These are phyloP conservation scores for Amphirosellinia nigrospora DNA, from an alignment of 495 filamentous ascomycete species.

Conservation along the genomic window DNA sequence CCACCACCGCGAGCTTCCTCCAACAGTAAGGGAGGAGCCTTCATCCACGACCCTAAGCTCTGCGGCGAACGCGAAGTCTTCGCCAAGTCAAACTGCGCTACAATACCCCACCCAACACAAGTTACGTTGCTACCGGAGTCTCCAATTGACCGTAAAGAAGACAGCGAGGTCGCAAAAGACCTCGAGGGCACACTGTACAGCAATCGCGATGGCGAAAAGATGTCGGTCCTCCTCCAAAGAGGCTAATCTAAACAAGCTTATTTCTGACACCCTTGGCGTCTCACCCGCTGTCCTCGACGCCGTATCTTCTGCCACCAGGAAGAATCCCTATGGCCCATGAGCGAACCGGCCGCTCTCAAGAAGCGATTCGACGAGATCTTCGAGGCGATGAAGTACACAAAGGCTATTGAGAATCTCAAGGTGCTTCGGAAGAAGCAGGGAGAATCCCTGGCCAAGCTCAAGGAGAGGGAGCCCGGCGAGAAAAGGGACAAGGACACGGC, in stretches of 20 bases:
- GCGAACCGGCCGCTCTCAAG: constrained; percentile 82
- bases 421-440: constrained; percentile 80
- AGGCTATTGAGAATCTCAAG: constrained; percentile 95
- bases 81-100: constrained; percentile 93
- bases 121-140: constrained; percentile 80
- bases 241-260: constrained; percentile 77
- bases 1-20: constrained; percentile 89
- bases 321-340: constrained; percentile 97
- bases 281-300: constrained; percentile 87
- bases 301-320: constrained; percentile 99
- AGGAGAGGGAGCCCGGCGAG: constrained; percentile 73
- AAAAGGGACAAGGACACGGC: constrained; percentile 88
- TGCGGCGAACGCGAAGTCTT: constrained; percentile 88
- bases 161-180: constrained; percentile 73
- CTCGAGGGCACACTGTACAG: constrained; percentile 79
- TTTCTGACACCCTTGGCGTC: constrained; percentile 89
- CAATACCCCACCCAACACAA: constrained; percentile 72
- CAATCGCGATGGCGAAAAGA: constrained; percentile 80
- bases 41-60: constrained; percentile 95
- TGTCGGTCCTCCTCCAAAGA: constrained; percentile 75
- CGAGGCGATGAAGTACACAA: constrained; percentile 94
- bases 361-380: constrained; percentile 98
- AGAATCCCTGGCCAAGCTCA: constrained; percentile 71
- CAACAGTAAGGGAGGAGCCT: constrained; percentile 92
- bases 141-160: constrained; percentile 89